A percentile compares a stretch with the other conserved stretches of the same genome.
These are phyloP conservation scores for Capsicum baccatum DNA, from an alignment of 257 asterid genomes.

Conservation along the genomic window DNA sequence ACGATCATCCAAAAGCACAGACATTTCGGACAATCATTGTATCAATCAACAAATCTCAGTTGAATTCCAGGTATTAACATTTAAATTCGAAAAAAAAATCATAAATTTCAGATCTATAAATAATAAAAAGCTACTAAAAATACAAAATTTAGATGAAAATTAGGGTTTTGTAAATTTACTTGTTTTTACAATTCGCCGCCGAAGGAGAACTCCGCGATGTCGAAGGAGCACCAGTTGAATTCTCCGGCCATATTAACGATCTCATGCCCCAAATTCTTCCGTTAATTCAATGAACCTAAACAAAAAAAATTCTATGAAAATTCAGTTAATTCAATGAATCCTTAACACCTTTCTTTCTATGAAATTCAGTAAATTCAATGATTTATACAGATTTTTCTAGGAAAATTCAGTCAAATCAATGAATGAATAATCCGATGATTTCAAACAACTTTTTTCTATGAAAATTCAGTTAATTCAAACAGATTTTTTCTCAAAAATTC, in stretches of 20 bases:
- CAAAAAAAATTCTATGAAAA: not conserved
- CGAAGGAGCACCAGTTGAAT: constrained; percentile 47
- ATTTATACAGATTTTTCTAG: no score
- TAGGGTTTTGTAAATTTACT: constrained; percentile 46
- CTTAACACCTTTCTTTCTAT: no score
- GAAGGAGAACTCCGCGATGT: constrained; percentile 35
- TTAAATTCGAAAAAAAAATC: not conserved
- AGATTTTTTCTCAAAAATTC: no score
- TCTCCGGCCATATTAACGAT: constrained; percentile 60
- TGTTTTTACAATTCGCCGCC: constrained; percentile 45
- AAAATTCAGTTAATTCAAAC: no score
- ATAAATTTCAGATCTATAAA: constrained; percentile 44
- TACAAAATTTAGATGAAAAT: constrained; percentile 39
- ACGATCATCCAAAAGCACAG: not conserved
- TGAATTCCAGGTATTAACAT: constrained; percentile 18
- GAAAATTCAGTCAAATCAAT: no score
- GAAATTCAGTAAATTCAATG: no score
- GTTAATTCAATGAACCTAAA: constrained; percentile 18
- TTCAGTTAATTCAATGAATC: no score
- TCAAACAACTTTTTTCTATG: no score
- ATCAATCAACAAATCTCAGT: constrained; percentile 5
- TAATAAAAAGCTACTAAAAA: constrained; percentile 23
- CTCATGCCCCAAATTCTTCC: constrained; percentile 38
- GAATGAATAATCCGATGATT: no score
- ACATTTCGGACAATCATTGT: not conserved